A percentile compares a stretch with the other conserved stretches of the same genome.
Conservation (phyloP, 306 rosid genomes). For the Medicago arabica region DNA sequence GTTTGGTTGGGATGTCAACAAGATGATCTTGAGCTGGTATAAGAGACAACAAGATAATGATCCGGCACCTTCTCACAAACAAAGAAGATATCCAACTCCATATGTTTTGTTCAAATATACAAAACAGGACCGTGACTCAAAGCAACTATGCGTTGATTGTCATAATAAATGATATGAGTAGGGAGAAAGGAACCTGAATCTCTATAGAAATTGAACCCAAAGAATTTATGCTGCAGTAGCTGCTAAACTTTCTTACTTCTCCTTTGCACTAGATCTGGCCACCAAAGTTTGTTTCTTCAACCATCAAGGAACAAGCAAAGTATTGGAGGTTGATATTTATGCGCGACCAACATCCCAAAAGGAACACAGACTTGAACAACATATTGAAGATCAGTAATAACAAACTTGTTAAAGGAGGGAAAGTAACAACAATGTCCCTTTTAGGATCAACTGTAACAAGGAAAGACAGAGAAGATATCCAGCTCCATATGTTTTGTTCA, state of each 20-base stretch:
- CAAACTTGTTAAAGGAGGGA: slow-evolving; percentile 1
- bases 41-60: neutral
- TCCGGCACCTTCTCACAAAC: neutral
- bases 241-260: neutral
- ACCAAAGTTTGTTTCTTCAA: neutral
- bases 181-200: neutral
- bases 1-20: neutral
- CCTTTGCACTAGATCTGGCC: neutral
- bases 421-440: neutral
- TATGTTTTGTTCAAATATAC: neutral
- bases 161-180: neutral
- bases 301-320: neutral
- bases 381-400: neutral
- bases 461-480: neutral
- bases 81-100: neutral
- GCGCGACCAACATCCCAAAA: neutral
- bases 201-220: neutral
- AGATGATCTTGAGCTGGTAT: neutral
- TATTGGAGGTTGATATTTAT: neutral
- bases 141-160: neutral
- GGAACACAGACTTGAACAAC: neutral
- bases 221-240: neutral
- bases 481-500: neutral
- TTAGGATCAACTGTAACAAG: neutral
- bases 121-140: neutral